Percentiles rank a stretch among this genome's conserved stretches.
Evolutionary conservation across 306 rosid species (phyloP).

Genomic region (Prunus padus): DNA sequence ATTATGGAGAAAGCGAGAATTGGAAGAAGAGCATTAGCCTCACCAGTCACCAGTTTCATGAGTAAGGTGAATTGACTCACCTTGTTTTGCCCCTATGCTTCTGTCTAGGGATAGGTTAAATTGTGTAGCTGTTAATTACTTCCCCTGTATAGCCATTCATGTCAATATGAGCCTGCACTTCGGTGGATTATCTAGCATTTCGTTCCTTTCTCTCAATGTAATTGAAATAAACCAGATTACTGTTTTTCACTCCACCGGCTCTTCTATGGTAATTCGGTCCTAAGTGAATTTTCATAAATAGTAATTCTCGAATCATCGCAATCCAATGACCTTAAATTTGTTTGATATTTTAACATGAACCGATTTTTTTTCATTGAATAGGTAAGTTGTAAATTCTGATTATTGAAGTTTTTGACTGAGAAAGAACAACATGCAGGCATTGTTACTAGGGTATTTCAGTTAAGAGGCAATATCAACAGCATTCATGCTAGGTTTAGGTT

Average conservation of each 20-base stretch:
- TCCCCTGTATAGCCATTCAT: slow-evolving; percentile 29
- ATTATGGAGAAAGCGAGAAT: slow-evolving; percentile 44
- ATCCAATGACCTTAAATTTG: background rate
- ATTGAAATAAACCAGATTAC: background rate
- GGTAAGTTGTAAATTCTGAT: background rate
- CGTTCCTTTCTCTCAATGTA: slow-evolving; percentile 15
- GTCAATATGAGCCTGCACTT: slow-evolving; percentile 17
- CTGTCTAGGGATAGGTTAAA: slow-evolving; percentile 15
- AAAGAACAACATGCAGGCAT: background rate
- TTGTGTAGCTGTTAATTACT: slow-evolving; percentile 10
- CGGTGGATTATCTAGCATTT: slow-evolving; percentile 15
- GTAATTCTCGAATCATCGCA: background rate
- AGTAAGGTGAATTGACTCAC: slow-evolving; percentile 19
- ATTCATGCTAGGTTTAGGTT: slow-evolving; percentile 18
- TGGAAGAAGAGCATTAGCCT: slow-evolving; percentile 34
- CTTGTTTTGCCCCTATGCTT: slow-evolving; percentile 23
- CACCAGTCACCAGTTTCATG: slow-evolving; percentile 6
- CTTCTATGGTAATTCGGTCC: slow-evolving; percentile 8
- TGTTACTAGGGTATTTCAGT: background rate
- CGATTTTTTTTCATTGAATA: no score
- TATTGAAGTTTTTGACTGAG: background rate
- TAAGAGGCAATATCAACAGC: background rate
- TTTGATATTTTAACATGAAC: no score
- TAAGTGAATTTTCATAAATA: background rate
- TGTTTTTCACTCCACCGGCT: slow-evolving; percentile 1